These are phyloP conservation scores for Arabidopsis arenosa DNA, from an alignment of 345 rosid species.

Conservation along the genomic window DNA sequence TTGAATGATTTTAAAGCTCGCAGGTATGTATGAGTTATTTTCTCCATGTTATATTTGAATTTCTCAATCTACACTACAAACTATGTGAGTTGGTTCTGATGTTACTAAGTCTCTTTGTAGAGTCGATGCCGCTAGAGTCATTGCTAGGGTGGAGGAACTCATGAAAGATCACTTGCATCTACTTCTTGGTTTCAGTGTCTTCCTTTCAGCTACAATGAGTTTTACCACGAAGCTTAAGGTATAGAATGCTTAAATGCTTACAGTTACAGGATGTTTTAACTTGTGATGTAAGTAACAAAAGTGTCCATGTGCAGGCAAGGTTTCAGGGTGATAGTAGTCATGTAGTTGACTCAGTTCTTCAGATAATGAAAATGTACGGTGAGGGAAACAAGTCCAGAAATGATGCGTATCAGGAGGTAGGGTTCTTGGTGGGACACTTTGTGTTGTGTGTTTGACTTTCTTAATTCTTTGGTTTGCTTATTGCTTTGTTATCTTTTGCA, in stretches of 20 bases:
- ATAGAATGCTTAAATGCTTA: neutral
- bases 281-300: neutral
- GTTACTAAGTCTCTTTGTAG: constrained; percentile 1
- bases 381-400: neutral
- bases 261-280: too few relatives aligned
- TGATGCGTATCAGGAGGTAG: neutral
- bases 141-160: constrained; percentile 12
- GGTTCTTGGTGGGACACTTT: neutral
- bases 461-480: neutral
- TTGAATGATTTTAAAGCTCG: neutral
- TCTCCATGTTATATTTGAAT: too few relatives aligned
- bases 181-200: constrained; percentile 7
- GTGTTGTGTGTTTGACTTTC: neutral
- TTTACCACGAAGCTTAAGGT: constrained; percentile 33
- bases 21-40: neutral
- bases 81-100: constrained; percentile 3
- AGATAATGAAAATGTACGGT: neutral
- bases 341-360: neutral
- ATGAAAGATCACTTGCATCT: constrained; percentile 10
- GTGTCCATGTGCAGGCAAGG: neutral
- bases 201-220: neutral
- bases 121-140: neutral
- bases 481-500: too few relatives aligned
- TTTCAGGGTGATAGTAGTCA: constrained; percentile 13
- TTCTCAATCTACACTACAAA: neutral